Percentiles rank a stretch among this genome's conserved stretches.
These are phyloP conservation scores for Trichoderma aggressivum DNA, from an alignment of 2,329 filamentous ascomycete species.

Conservation along the genomic window DNA sequence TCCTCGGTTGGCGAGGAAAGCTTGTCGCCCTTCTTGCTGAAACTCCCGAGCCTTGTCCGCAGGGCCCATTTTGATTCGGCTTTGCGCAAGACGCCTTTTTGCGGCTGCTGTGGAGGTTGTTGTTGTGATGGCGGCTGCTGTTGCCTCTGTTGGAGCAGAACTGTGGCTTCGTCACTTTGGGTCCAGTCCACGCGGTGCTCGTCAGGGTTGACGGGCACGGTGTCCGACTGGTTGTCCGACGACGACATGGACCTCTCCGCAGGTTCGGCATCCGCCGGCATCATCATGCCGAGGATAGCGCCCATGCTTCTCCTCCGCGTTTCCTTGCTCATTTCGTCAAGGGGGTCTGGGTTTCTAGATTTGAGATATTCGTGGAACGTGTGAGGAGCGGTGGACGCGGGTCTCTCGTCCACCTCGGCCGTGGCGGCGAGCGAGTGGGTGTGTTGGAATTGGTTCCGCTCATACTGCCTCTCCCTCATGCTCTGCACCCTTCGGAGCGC, in stretches of 20 bases:
- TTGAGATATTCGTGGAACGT: constrained; percentile 8
- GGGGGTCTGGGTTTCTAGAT: background rate
- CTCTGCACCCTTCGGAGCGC: constrained; percentile 39
- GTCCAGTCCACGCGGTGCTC: constrained; percentile 55
- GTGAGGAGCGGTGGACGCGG: constrained; percentile 20
- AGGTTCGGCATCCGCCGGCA: background rate
- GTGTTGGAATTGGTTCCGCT: constrained; percentile 45
- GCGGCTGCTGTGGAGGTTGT: background rate
- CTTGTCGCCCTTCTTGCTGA: constrained; percentile 30
- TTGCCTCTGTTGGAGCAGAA: constrained; percentile 14
- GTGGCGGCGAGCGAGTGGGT: constrained; percentile 37
- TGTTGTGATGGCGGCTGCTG: background rate
- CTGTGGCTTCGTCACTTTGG: constrained; percentile 49
- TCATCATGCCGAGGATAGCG: constrained; percentile 28
- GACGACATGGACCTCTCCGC: background rate
- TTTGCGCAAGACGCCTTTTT: constrained; percentile 37
- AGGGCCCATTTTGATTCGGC: constrained; percentile 51
- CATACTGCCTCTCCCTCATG: constrained; percentile 37
- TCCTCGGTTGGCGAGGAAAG: constrained; percentile 17
- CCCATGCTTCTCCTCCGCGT: constrained; percentile 39
- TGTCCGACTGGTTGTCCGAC: constrained; percentile 23
- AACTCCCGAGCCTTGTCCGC: constrained; percentile 39
- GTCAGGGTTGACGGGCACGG: constrained; percentile 23
- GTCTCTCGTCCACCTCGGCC: constrained; percentile 31
- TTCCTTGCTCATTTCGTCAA: constrained; percentile 7